Base-by-base conservation (phyloP, 2,329 filamentous ascomycete genomes). In the Parastagonospora nodorum region DNA sequence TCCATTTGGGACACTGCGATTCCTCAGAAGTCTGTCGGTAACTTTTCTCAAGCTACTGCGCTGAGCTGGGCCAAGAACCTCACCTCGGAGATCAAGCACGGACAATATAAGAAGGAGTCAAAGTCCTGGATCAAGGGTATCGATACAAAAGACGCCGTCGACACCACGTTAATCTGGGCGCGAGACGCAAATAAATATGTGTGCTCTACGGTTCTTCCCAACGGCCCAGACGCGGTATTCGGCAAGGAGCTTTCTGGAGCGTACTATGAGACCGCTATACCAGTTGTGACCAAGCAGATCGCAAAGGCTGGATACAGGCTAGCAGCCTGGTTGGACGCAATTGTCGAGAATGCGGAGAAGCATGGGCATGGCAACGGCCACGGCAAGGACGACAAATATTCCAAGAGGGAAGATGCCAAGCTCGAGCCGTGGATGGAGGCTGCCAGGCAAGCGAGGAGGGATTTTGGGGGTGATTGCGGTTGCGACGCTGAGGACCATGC, bases 1-100 rank as follows among this genome's bases (percentile, higher is more conserved):
- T 64, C 69, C 35, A 71, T 74, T 37, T 78, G 77, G 77, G 77
- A 79, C 50, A 74, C 73, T 1, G 66, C 71, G 15, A 78, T 79
- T 30, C 71, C 74, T 0, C 75, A 80, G 58, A 71, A 78, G 48
- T 62, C 75, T 2, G 55, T 68, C 16, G 75, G 75, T 10, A 74
- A 72, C 15, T 77, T 71, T 55, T 59, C 63, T 1, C 62, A 78
- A 8, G 50, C 65, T 1, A 73, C 74, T 50, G 76, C 77, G 0
- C 29, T 67, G 40, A 42, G 52, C 1, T 78, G 77, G 75, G 73
- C 76, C 2, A 54, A 51, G 1, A 69, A 66, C 9, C 61, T 79
- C 8, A 71, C 68, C 4, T 50, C 45, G 0, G 71, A 73, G 2
- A 76, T 79, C 55, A 65, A 74, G 42, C 61, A 51, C n/a, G 77